A percentile compares a stretch with the other conserved stretches of the same genome.
These are phyloP conservation scores for Emericellopsis atlantica DNA, from an alignment of 2,329 filamentous ascomycete species.

Conservation along the genomic window DNA sequence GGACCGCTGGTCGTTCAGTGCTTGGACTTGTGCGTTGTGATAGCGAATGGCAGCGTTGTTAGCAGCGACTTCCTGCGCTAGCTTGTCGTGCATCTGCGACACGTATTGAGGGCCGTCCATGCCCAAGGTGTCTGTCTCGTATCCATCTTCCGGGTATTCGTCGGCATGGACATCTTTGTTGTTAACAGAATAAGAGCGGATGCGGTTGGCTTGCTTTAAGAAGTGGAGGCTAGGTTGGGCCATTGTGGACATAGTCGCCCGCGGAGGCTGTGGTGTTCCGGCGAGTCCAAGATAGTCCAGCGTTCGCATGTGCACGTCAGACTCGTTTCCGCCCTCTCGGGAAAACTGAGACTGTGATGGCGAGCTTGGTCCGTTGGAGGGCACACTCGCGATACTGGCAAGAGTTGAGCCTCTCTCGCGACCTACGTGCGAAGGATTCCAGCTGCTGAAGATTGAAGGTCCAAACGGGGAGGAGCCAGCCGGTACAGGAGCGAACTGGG, in stretches of 20 bases:
- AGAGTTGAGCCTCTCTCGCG: slow-evolving; percentile 80
- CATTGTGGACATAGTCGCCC: slow-evolving; percentile 61
- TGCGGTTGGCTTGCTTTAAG: slow-evolving; percentile 69
- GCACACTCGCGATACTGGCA: slow-evolving; percentile 69
- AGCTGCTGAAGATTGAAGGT: slow-evolving; percentile 80
- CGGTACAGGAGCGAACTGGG: slow-evolving; percentile 45
- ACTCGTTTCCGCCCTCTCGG: slow-evolving; percentile 71
- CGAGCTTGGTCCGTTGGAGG: slow-evolving; percentile 81
- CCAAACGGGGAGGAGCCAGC: slow-evolving; percentile 63
- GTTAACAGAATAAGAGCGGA: slow-evolving; percentile 96
- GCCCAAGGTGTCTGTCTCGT: slow-evolving; percentile 15
- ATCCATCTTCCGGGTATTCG: slow-evolving; percentile 54
- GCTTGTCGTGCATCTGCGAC: slow-evolving; percentile 41
- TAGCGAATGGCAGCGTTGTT: slow-evolving; percentile 66
- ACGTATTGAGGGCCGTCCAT: slow-evolving; percentile 48
- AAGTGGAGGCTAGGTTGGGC: slow-evolving; percentile 66
- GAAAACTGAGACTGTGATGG: slow-evolving; percentile 80
- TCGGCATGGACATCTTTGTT: slow-evolving; percentile 96
- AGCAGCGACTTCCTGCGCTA: slow-evolving; percentile 30
- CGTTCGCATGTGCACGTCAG: slow-evolving; percentile 78
- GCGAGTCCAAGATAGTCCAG: slow-evolving; percentile 91
- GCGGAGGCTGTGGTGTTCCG: slow-evolving; percentile 75
- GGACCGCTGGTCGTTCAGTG: slow-evolving; percentile 71
- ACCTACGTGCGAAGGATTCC: slow-evolving; percentile 53
- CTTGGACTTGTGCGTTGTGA: slow-evolving; percentile 88